phyloP scores from a whole-genome alignment of 2,329 filamentous ascomycete genomes.

The Verticillium albo-atrum region DNA sequence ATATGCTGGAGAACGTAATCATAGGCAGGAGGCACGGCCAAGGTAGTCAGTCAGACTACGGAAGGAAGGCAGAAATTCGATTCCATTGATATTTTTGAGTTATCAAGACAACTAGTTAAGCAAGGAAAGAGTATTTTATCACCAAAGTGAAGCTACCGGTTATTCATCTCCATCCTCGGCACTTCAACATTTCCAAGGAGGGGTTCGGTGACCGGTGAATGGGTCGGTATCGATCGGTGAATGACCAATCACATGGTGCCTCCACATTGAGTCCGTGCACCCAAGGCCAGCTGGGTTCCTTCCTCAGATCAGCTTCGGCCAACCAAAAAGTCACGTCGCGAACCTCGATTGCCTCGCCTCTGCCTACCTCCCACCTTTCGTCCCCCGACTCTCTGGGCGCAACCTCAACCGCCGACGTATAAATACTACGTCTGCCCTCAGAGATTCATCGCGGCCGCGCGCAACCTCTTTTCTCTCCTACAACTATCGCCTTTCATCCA shows the following conservation, averaged over 20 bases:
- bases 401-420: background rate
- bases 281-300: background rate
- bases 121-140: background rate
- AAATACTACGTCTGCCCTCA: background rate
- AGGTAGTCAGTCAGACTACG: no score
- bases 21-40: no score
- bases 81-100: background rate
- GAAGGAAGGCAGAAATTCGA: no score
- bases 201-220: background rate
- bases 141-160: background rate
- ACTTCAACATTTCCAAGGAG: background rate
- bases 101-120: background rate
- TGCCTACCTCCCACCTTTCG: background rate
- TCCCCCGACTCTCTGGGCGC: background rate
- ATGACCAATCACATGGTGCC: background rate
- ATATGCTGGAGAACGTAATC: no score
- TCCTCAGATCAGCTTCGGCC: background rate
- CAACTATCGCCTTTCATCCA: background rate
- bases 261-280: background rate
- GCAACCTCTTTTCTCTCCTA: background rate
- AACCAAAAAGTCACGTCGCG: constrained; percentile 2
- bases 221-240: background rate
- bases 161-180: background rate
- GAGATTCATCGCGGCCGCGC: background rate
- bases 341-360: background rate